These are phyloP conservation scores for Dipteronia dyeriana DNA, from an alignment of 345 rosid genomes.

Conservation along the genomic window DNA sequence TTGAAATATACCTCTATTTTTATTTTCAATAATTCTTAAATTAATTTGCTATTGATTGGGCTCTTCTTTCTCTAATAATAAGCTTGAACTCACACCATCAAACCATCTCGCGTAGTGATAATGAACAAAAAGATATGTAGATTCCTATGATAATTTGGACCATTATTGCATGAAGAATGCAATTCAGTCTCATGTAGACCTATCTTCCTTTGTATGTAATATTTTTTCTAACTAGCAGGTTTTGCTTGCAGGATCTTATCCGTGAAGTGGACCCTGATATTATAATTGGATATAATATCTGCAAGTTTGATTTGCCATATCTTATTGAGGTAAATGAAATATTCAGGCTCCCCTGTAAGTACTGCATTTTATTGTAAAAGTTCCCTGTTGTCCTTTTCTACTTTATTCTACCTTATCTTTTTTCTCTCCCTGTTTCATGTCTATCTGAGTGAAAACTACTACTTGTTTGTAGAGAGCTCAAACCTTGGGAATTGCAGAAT, in stretches of 20 bases:
- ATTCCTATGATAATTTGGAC: background rate
- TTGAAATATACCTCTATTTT: too few relatives aligned
- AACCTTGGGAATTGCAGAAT: constrained; percentile 77
- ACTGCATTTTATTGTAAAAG: constrained; percentile 3
- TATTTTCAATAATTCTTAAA: background rate
- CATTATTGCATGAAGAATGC: constrained; percentile 12
- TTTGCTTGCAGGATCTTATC: constrained; percentile 74
- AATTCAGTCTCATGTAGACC: constrained; percentile 2
- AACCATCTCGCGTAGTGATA: background rate
- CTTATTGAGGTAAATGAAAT: constrained; percentile 78
- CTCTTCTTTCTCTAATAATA: background rate
- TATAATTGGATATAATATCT: constrained; percentile 95
- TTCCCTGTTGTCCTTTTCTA: background rate
- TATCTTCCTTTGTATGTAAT: background rate
- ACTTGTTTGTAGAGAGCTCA: constrained; percentile 71
- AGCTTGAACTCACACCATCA: background rate
- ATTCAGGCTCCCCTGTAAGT: constrained; percentile 8
- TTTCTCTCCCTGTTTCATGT: constrained; percentile 10
- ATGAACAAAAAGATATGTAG: background rate
- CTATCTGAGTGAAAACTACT: constrained; percentile 10
- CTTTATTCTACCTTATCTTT: too few relatives aligned
- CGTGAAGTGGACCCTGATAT: constrained; percentile 95
- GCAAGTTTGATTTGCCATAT: constrained; percentile 98
- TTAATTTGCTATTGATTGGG: background rate
- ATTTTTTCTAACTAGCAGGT: constrained; percentile 21